Conservation (phyloP, 306 rosid genomes). For the Arachis stenosperma region DNA sequence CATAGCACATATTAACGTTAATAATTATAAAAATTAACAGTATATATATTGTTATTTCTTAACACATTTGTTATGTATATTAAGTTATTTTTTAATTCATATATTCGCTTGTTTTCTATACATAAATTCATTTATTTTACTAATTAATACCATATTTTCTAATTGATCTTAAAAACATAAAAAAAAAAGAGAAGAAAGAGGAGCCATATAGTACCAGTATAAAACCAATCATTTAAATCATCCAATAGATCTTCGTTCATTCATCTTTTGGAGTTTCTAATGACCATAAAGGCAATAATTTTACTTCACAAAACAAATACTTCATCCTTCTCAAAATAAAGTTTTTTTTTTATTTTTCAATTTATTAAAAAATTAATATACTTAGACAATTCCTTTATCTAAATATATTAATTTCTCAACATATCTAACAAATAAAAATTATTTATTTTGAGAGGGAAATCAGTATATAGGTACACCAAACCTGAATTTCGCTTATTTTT, state of each 20-base stretch:
- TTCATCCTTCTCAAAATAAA: neutral
- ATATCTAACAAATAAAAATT: no score
- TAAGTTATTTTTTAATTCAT: neutral
- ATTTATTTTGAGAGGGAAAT: no score
- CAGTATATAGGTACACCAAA: slow-evolving; percentile 42
- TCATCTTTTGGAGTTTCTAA: slow-evolving; percentile 31
- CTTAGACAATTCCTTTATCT: no score
- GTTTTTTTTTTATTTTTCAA: no score
- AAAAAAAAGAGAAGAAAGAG: neutral
- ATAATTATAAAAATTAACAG: no score
- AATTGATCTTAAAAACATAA: neutral
- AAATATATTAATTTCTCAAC: no score
- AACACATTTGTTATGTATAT: no score
- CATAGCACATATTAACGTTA: no score
- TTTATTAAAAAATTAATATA: no score
- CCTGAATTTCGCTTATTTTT: slow-evolving; percentile 35
- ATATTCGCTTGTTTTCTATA: neutral
- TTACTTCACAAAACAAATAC: slow-evolving; percentile 42
- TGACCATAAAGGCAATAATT: slow-evolving; percentile 21
- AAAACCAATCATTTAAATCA: slow-evolving; percentile 2
- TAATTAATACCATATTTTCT: neutral
- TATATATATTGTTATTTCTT: no score
- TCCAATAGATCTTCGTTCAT: slow-evolving; percentile 34
- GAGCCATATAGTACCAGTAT: neutral
- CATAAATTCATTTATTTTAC: neutral